Evolutionary conservation across 202 grass and related monocot species (phyloP).

Genomic region (Schoenoplectus tabernaemontani): DNA sequence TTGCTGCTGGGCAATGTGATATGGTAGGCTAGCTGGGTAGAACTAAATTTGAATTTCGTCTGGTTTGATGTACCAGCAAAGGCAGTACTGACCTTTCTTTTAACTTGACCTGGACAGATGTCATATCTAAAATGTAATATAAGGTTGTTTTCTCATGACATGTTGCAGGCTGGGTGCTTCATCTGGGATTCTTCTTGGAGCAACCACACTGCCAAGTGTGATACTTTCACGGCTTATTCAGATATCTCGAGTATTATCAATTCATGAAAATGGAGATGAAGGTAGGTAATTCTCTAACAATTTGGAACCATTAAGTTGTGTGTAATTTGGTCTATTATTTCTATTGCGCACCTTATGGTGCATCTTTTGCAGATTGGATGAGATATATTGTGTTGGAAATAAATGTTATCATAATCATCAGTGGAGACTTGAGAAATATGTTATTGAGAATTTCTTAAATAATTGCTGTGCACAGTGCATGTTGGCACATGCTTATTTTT

Average conservation of each 20-base stretch:
- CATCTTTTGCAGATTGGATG: not conserved
- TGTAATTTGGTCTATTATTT: not conserved
- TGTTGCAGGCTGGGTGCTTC: slow-evolving; percentile 71
- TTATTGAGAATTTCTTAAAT: too few relatives aligned
- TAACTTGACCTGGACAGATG: not conserved
- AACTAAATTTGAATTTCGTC: not conserved
- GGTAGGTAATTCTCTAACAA: slow-evolving; percentile 30
- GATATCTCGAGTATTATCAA: slow-evolving; percentile 37
- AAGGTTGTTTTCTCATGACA: slow-evolving; percentile 1
- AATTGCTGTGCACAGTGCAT: not conserved
- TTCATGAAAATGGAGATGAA: slow-evolving; percentile 44
- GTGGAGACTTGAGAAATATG: not conserved
- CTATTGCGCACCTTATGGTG: not conserved
- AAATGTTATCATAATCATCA: not conserved
- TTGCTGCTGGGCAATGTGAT: not conserved
- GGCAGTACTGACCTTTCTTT: not conserved
- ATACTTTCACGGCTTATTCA: slow-evolving; percentile 92
- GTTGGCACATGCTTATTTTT: not conserved
- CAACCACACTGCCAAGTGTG: slow-evolving; percentile 67
- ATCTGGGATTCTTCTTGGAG: slow-evolving; percentile 89
- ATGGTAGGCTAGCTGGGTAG: not conserved
- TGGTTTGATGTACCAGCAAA: not conserved
- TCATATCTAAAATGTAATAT: not conserved
- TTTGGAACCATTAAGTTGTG: not conserved
- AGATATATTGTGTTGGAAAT: not conserved